Evolutionary conservation across 2,329 filamentous ascomycete species (phyloP).

Genomic region (Leptographium radiaticola): DNA sequence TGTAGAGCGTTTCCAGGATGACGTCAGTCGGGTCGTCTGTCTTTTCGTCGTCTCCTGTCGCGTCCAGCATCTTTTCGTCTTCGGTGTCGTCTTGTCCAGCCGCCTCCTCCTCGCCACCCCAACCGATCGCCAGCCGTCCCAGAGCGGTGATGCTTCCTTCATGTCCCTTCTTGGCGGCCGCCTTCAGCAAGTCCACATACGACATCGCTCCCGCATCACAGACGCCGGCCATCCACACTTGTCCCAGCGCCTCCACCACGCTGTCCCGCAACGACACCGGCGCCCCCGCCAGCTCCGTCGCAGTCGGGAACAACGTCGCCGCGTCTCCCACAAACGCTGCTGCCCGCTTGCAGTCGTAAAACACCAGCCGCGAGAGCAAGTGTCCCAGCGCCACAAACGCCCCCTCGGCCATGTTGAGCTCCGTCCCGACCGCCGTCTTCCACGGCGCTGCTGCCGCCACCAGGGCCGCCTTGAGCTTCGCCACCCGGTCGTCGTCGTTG

Average conservation of each 20-base stretch:
- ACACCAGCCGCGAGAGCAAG: slow-evolving; percentile 29
- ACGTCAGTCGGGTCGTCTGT: slow-evolving; percentile 23
- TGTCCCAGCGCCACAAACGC: slow-evolving; percentile 31
- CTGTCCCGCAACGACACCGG: slow-evolving; percentile 27
- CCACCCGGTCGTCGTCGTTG: slow-evolving; percentile 27
- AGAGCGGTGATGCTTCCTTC: slow-evolving; percentile 72
- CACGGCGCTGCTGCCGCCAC: slow-evolving; percentile 34
- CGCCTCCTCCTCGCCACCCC: slow-evolving; percentile 17
- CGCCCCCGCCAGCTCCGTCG: slow-evolving; percentile 10
- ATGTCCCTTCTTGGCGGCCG: slow-evolving; percentile 64
- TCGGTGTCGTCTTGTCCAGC: background rate
- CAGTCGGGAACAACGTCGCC: slow-evolving; percentile 2
- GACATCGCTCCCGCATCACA: slow-evolving; percentile 18
- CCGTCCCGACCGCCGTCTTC: slow-evolving; percentile 31
- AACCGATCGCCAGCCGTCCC: slow-evolving; percentile 55
- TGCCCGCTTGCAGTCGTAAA: slow-evolving; percentile 19
- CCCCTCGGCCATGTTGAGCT: slow-evolving; percentile 33
- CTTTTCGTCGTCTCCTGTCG: slow-evolving; percentile 3
- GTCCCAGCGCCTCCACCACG: slow-evolving; percentile 29
- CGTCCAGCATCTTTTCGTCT: too few relatives aligned
- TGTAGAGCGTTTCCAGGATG: slow-evolving; percentile 57
- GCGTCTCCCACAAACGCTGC: background rate
- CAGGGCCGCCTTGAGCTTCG: slow-evolving; percentile 29
- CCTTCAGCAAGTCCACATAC: slow-evolving; percentile 49
- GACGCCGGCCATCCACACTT: slow-evolving; percentile 30